Base-by-base conservation (phyloP, 169 alveolate species). In the Cyclospora cayetanensis region DNA sequence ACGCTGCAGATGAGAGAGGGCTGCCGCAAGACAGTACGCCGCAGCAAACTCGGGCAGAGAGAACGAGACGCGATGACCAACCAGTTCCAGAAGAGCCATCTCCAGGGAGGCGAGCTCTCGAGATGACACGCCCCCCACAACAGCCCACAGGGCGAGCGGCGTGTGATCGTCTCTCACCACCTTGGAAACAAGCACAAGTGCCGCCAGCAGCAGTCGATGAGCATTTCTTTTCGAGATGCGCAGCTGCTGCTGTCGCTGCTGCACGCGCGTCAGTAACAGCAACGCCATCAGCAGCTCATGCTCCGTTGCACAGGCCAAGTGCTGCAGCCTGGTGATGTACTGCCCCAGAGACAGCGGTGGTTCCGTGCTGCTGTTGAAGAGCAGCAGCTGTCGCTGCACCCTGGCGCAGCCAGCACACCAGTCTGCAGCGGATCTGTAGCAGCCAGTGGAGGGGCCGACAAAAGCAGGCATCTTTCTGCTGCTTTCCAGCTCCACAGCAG, bases 281-380 rank as follows among this genome's bases (percentile, higher is more conserved):
- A 74, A 34, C 39, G 85, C 85, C 85, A 74, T 41, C 55, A 74
- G 85, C 85, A 74, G 39, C 65, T 74, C 85, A n/a, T 74, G 85
- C 39, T 74, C 85, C 11, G 85, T 74, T 9, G 85, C 85, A 15
- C 53, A 74, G n/a, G 85, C 85, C 65, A 74, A 41, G 41, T 74
- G 85, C 65, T 74, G 85, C 85, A 74, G 46, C 63, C 85, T 55
- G 41, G 85, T 74, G 42, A 74, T 65, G 39, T 74, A 74, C 65
- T 74, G 85, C 43, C 85, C 85, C 39, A 74, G 25, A 74, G 85
- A 39, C 25, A 37, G 25, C 29, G 63, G 63, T 15, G 85, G 85
- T 65, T 74, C 85, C 85, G 85, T 74, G 85, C 85, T 74, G 85
- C 85, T 74, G 65, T 74, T 42, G 22, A 74, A 74, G 65, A 74